These are phyloP conservation scores for Pestalotiopsis sp. DNA, from an alignment of 2,329 filamentous ascomycete genomes.

Conservation along the genomic window DNA sequence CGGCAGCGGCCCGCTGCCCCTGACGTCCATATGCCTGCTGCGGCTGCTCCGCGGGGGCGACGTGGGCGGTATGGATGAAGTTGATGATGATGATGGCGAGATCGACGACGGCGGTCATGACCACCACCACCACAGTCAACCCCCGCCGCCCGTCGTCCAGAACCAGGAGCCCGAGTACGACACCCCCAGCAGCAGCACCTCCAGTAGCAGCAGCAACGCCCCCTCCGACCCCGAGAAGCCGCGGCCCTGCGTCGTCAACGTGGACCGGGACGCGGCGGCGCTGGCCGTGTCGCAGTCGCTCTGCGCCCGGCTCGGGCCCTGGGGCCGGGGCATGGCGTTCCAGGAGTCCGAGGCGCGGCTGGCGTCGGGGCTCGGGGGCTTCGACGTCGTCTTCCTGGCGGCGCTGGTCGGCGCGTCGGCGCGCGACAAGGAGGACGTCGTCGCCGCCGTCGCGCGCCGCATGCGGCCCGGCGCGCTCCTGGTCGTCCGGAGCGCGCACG, in stretches of 20 bases:
- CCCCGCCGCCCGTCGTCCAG: too few relatives aligned
- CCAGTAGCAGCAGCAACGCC: too few relatives aligned
- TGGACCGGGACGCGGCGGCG: slow-evolving; percentile 41
- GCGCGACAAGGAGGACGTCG: slow-evolving; percentile 41
- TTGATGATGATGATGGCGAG: background rate
- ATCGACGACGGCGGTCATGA: too few relatives aligned
- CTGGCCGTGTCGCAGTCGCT: slow-evolving; percentile 34
- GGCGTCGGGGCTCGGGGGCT: slow-evolving; percentile 30
- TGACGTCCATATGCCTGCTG: slow-evolving; percentile 48
- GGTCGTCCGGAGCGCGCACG: slow-evolving; percentile 47
- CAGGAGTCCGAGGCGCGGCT: slow-evolving; percentile 34
- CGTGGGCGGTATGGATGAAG: slow-evolving; percentile 13
- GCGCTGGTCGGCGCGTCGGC: slow-evolving; percentile 48
- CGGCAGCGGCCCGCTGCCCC: slow-evolving; percentile 51
- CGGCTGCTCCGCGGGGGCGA: slow-evolving; percentile 29
- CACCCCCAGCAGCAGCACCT: too few relatives aligned
- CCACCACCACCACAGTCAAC: too few relatives aligned
- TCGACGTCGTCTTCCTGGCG: slow-evolving; percentile 52
- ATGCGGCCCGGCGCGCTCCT: slow-evolving; percentile 46
- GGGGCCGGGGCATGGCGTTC: slow-evolving; percentile 37
- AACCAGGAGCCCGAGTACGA: too few relatives aligned
- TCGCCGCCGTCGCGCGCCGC: slow-evolving; percentile 35
- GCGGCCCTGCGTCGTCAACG: slow-evolving; percentile 36
- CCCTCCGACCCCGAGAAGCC: background rate
- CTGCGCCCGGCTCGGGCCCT: slow-evolving; percentile 32